Conservation (phyloP, 306 rosid species). For the Cucurbita moschata region DNA sequence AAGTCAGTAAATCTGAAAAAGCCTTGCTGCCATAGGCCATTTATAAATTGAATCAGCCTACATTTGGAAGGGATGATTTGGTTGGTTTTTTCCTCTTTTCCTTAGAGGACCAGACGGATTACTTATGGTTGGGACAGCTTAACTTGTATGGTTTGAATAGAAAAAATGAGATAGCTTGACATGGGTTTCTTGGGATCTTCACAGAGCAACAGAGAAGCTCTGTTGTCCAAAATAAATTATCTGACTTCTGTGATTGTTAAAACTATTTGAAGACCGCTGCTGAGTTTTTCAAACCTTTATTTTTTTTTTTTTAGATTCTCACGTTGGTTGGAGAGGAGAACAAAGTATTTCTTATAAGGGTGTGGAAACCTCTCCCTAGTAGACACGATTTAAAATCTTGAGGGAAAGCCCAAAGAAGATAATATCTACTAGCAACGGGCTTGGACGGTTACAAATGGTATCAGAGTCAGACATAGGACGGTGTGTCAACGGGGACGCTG, state of each 20-base stretch:
- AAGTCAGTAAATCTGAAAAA: too few relatives aligned
- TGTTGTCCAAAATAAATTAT: neutral
- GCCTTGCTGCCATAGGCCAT: neutral
- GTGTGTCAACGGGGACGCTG: too few relatives aligned
- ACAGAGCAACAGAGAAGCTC: neutral
- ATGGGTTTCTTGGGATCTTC: neutral
- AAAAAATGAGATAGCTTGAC: neutral
- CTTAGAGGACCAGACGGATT: neutral
- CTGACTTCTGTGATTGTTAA: neutral
- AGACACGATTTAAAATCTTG: too few relatives aligned
- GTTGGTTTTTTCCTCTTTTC: neutral
- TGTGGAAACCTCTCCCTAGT: too few relatives aligned
- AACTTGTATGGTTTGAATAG: neutral
- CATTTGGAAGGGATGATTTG: neutral
- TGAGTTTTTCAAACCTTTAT: neutral
- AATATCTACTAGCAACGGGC: too few relatives aligned
- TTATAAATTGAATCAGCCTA: neutral
- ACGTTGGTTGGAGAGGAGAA: too few relatives aligned
- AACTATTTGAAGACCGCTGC: neutral
- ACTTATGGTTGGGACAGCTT: constrained; percentile 3
- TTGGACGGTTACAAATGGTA: too few relatives aligned
- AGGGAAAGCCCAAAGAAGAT: too few relatives aligned
- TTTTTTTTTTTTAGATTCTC: too few relatives aligned
- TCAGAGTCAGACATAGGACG: too few relatives aligned
- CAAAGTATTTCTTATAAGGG: too few relatives aligned